A percentile compares a stretch with the other conserved stretches of the same genome.
Evolutionary conservation across 1,139 yeast genomes (phyloP).

Genomic region (Geotrichum phurueaensis): DNA sequence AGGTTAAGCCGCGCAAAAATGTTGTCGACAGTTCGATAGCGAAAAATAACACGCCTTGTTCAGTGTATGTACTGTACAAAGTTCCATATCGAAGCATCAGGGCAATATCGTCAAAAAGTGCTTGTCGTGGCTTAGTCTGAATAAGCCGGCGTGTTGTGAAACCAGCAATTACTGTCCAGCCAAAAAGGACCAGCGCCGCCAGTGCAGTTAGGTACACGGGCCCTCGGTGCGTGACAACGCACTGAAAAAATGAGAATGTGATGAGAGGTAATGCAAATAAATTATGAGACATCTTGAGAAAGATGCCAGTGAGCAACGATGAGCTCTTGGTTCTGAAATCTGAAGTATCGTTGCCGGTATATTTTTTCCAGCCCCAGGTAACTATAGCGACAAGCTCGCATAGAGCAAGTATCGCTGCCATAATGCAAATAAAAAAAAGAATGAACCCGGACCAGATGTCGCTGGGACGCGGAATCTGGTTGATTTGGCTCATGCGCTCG

Average conservation of each 20-base stretch:
- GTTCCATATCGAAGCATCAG: conserved; percentile 32
- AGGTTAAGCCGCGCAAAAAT: conserved; percentile 32
- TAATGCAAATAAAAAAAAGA: conserved; percentile 31
- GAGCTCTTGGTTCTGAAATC: conserved; percentile 20
- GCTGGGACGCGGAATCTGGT: conserved; percentile 25
- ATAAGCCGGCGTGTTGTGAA: conserved; percentile 22
- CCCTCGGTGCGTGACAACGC: conserved; percentile 23
- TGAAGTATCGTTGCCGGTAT: conserved; percentile 15
- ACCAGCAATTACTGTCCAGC: conserved; percentile 28
- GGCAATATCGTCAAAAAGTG: conserved; percentile 29
- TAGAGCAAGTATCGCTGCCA: conserved; percentile 20
- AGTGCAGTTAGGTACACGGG: conserved; percentile 26
- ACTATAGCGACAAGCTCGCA: conserved; percentile 14
- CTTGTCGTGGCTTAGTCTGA: conserved; percentile 18
- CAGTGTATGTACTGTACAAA: conserved; percentile 30
- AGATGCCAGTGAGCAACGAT: conserved; percentile 28
- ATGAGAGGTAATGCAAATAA: conserved; percentile 33
- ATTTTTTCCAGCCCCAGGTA: conserved; percentile 21
- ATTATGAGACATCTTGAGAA: conserved; percentile 27
- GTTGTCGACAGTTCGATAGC: conserved; percentile 24
- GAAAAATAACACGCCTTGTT: conserved; percentile 23
- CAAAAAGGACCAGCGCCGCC: conserved; percentile 29
- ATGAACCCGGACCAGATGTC: conserved; percentile 37
- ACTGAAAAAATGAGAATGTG: conserved; percentile 32
- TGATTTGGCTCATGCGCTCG: conserved; percentile 27